Conservation (phyloP, 768 basidiomycete species). For the Hygrophoropsis aurantiaca region DNA sequence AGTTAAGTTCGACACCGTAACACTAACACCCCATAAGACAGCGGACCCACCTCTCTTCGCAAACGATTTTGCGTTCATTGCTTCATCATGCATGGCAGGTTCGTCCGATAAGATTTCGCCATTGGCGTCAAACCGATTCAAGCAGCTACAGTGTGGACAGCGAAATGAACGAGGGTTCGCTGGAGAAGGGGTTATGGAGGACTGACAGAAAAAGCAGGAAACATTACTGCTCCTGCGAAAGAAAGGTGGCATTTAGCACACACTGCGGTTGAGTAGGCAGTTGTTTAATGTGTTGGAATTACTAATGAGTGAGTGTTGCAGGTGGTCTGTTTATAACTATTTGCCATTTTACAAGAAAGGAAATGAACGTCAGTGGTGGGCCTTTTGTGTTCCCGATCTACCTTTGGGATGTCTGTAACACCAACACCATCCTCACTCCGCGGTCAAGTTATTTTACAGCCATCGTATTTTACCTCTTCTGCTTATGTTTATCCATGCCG, state of each 20-base stretch:
- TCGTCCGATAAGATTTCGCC: conserved; percentile 85
- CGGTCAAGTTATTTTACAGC: conserved; percentile 67
- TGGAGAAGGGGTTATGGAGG: conserved; percentile 39
- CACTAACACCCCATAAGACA: background rate
- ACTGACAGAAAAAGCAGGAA: conserved; percentile 75
- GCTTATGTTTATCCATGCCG: conserved; percentile 65
- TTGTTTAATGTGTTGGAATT: background rate
- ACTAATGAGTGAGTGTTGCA: background rate
- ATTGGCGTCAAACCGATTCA: conserved; percentile 68
- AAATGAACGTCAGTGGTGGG: conserved; percentile 4
- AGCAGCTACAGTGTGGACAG: conserved; percentile 67
- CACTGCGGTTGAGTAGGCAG: background rate
- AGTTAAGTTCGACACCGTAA: background rate
- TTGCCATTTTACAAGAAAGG: conserved; percentile 20
- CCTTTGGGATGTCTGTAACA: conserved; percentile 40
- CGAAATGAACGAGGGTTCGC: conserved; percentile 57
- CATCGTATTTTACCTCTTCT: conserved; percentile 77
- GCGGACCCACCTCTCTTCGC: conserved; percentile 60
- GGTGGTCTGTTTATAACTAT: conserved; percentile 7
- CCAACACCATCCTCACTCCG: conserved; percentile 59
- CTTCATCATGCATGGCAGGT: conserved; percentile 84
- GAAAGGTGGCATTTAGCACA: conserved; percentile 28
- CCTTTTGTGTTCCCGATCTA: background rate
- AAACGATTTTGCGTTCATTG: conserved; percentile 68
- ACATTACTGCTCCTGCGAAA: conserved; percentile 53